phyloP scores from a whole-genome alignment of 208 protist species.

The Polymyxa betae region DNA sequence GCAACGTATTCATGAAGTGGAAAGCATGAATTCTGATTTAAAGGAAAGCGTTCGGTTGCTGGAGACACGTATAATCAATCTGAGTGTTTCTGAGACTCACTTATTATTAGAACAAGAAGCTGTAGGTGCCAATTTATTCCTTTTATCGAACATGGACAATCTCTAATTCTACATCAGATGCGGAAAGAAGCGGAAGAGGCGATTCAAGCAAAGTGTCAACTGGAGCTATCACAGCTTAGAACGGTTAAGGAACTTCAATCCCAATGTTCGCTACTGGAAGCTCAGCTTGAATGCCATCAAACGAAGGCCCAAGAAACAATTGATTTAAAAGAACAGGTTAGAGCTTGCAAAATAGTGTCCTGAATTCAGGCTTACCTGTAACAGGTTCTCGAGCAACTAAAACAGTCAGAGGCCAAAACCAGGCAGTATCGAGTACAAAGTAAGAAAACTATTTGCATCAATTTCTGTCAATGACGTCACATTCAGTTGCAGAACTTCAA shows the following conservation, averaged over 20 bases:
- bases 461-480: not conserved
- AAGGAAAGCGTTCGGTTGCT: not conserved
- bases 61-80: not conserved
- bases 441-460: not conserved
- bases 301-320: not conserved
- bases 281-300: not conserved
- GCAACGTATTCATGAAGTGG: too few species aligned
- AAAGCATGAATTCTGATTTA: not conserved
- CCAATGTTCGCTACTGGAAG: not conserved
- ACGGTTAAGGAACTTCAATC: not conserved
- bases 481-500: not conserved
- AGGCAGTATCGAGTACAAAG: not conserved
- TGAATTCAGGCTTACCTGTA: not conserved
- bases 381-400: not conserved
- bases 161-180: not conserved
- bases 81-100: not conserved
- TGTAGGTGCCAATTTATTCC: not conserved
- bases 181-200: not conserved
- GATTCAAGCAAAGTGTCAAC: not conserved
- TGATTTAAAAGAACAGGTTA: not conserved
- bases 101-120: not conserved
- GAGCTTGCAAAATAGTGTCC: not conserved
- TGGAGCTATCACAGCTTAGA: not conserved
- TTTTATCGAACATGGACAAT: not conserved
- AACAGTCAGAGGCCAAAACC: not conserved